phyloP scores from a whole-genome alignment of 306 rosid genomes.

The Dicorynia guianensis region DNA sequence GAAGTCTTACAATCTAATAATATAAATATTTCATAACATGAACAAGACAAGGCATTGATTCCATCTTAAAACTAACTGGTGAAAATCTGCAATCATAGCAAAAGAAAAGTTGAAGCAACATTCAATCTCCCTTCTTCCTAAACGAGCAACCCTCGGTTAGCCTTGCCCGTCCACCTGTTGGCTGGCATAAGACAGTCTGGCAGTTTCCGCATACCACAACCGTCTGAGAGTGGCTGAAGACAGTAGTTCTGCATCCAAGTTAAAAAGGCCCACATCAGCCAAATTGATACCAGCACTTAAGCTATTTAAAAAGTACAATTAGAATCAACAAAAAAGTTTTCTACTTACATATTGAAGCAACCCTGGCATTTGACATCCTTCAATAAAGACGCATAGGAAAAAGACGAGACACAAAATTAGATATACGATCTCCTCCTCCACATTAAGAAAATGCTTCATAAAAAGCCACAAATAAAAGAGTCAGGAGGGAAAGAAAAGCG shows the following conservation, averaged over 20 bases:
- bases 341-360: too few relatives aligned
- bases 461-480: too few relatives aligned
- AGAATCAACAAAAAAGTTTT: background rate
- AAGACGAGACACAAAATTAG: too few relatives aligned
- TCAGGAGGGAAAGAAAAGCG: too few relatives aligned
- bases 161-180: constrained; percentile 30
- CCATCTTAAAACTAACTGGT: background rate
- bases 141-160: constrained; percentile 31
- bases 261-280: background rate
- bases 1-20: background rate
- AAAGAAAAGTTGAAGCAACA: background rate
- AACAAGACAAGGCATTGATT: background rate
- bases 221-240: constrained; percentile 8
- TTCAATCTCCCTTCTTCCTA: background rate
- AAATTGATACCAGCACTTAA: background rate
- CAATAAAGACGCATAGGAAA: too few relatives aligned
- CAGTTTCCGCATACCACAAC: constrained; percentile 36
- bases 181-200: constrained; percentile 35
- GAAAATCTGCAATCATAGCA: background rate
- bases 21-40: background rate
- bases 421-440: too few relatives aligned
- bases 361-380: too few relatives aligned
- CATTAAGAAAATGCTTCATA: too few relatives aligned
- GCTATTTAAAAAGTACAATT: background rate
- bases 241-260: background rate